Evolutionary conservation across 192 early-diverging fungal genomes (phyloP), one percentile per base, ranked within the genome.

Genomic region (Dimargaris xerosporica): DNA sequence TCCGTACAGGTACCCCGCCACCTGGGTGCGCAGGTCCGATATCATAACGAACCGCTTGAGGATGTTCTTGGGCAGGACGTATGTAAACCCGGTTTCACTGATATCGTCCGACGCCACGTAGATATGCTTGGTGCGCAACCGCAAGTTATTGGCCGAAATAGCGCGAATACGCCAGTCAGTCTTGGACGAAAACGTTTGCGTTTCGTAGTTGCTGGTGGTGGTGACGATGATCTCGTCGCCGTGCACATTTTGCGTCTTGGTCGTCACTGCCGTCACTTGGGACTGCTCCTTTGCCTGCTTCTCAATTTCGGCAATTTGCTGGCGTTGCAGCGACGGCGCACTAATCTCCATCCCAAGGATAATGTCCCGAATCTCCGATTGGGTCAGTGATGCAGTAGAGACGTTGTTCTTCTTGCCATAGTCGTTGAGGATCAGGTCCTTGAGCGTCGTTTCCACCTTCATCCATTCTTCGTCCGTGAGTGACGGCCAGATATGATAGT

Each of bases 331-430:
- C 45, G 91, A 94, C 28, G 96, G 96, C 54, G 96, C 96, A 30
- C 89, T 87, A 66, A 99, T 99, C 70, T 96, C 93, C 96, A 99
- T 99, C 67, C 96, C 96, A 62, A 99, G 79, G 64, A 99, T 96
- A 55, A 99, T 91, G 73, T 99, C 96, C 64, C 96, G 86, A 64
- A 99, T 91, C 80, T 99, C 96, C 5, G 93, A 93, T 42, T 87
- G 83, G 0, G 96, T 99, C 42, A 99, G 80, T 44, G 93, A 93
- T 17, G 92, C 91, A 30, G 96, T 92, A 56, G 96, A 97, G 61
- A 99, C 94, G 58, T 91, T 97, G 81, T 99, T 99, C 84, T 97
- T 97, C 77, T 96, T 99, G 73, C 96, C 96, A 68, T 97, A 99
- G 73, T 99, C 96, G 3, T 82, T 90, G 48, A 99, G 73, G 74